A percentile compares a stretch with the other conserved stretches of the same genome.
Conservation (phyloP, 2,329 filamentous ascomycete species). For the Exophiala sideris region DNA sequence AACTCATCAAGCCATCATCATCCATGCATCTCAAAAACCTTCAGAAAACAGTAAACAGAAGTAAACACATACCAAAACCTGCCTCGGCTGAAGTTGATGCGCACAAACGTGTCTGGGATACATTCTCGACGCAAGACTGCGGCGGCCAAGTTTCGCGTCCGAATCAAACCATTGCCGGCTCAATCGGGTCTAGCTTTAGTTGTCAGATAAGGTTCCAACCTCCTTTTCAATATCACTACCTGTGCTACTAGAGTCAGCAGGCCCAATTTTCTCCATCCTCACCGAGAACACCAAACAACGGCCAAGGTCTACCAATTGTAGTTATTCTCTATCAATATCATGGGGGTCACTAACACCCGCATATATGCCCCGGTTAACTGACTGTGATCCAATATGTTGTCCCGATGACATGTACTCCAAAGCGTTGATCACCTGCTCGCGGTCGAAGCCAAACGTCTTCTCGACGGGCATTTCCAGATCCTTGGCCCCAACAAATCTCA, state of each 20-base stretch:
- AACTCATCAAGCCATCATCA: conserved; percentile 1
- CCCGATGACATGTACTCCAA: too few relatives aligned
- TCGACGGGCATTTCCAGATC: too few relatives aligned
- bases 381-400: too few relatives aligned
- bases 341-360: too few relatives aligned
- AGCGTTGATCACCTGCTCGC: too few relatives aligned
- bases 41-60: conserved; percentile 1
- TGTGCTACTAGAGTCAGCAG: background rate
- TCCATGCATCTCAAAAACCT: background rate
- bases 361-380: too few relatives aligned
- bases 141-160: conserved; percentile 16
- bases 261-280: background rate
- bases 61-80: conserved; percentile 22
- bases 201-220: conserved; percentile 1
- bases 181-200: conserved; percentile 11
- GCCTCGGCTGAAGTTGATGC: conserved; percentile 17
- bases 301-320: background rate
- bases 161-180: conserved; percentile 1
- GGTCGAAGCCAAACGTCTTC: too few relatives aligned
- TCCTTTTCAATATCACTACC: background rate
- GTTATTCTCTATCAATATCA: too few relatives aligned
- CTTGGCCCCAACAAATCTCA: too few relatives aligned
- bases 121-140: conserved; percentile 13
- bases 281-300: too few relatives aligned
- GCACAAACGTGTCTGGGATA: conserved; percentile 22